Percentiles rank a stretch among this genome's conserved stretches.
These are phyloP conservation scores for Cyberlindnera lachancei DNA, from an alignment of 805 yeast genomes.

Conservation along the genomic window DNA sequence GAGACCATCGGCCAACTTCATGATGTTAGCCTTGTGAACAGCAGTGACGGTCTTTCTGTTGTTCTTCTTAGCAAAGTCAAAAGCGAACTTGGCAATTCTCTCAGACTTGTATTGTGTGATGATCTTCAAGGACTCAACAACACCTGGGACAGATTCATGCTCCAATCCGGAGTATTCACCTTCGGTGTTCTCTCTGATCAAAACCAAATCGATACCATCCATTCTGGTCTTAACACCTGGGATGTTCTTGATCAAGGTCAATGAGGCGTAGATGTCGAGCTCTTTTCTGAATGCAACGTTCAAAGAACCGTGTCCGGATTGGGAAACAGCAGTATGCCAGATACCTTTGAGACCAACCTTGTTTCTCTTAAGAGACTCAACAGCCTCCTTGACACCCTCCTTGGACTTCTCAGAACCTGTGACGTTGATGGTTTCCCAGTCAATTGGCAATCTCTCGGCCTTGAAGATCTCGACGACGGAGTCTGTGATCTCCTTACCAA, in stretches of 20 bases:
- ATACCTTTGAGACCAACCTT: constrained; percentile 96
- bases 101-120: constrained; percentile 92
- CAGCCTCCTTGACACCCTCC: constrained; percentile 73
- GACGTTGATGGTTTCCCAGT: constrained; percentile 81
- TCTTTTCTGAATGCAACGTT: constrained; percentile 97
- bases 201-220: constrained; percentile 82
- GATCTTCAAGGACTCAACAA: constrained; percentile 92
- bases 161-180: constrained; percentile 98
- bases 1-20: constrained; percentile 97
- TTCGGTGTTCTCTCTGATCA: constrained; percentile 98
- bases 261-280: constrained; percentile 89
- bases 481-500: constrained; percentile 92
- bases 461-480: constrained; percentile 87
- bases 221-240: constrained; percentile 92
- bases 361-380: constrained; percentile 87
- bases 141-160: constrained; percentile 96
- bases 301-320: constrained; percentile 73
- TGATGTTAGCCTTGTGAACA: constrained; percentile 97
- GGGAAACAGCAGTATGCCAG: constrained; percentile 81
- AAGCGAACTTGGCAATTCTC: constrained; percentile 95
- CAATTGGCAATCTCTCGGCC: constrained; percentile 84
- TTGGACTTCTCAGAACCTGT: constrained; percentile 45
- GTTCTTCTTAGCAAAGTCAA: constrained; percentile 89
- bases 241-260: constrained; percentile 87
- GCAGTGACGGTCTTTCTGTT: constrained; percentile 91